These are phyloP conservation scores for Russula compacta DNA, from an alignment of 768 basidiomycete species.

Conservation along the genomic window DNA sequence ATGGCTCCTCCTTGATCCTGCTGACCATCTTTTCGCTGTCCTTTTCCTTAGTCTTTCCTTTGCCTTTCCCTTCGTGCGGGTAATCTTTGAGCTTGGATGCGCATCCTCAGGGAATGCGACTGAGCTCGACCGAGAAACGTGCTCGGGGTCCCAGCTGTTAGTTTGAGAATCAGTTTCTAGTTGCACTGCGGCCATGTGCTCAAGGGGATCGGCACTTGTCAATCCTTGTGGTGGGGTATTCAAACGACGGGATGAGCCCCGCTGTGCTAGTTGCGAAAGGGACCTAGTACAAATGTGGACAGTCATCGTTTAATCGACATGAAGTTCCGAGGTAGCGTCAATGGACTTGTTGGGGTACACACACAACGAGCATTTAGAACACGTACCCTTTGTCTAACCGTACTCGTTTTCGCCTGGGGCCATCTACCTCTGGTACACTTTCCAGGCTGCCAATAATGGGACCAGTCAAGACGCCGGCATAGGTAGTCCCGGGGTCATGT, in stretches of 20 bases:
- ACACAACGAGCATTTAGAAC: constrained; percentile 2
- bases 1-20: constrained; percentile 40
- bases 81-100: neutral
- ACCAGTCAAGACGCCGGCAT: constrained; percentile 64
- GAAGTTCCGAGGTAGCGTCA: neutral
- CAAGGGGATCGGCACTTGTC: constrained; percentile 33
- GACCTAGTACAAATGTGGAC: constrained; percentile 32
- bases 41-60: constrained; percentile 32
- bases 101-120: constrained; percentile 24
- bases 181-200: constrained; percentile 34
- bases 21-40: constrained; percentile 25
- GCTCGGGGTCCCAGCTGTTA: constrained; percentile 49
- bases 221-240: constrained; percentile 38
- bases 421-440: constrained; percentile 48
- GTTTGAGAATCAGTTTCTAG: constrained; percentile 44
- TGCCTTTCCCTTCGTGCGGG: constrained; percentile 32
- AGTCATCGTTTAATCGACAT: neutral
- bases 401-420: constrained; percentile 61
- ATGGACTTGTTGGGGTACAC: neutral
- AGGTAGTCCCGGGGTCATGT: constrained; percentile 83
- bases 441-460: constrained; percentile 35
- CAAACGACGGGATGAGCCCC: constrained; percentile 60
- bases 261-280: constrained; percentile 59
- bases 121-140: constrained; percentile 56
- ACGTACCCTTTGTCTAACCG: constrained; percentile 67